Evolutionary conservation across 352 stramenopile species (phyloP).

Genomic region (Globisporangium iwayamae): DNA sequence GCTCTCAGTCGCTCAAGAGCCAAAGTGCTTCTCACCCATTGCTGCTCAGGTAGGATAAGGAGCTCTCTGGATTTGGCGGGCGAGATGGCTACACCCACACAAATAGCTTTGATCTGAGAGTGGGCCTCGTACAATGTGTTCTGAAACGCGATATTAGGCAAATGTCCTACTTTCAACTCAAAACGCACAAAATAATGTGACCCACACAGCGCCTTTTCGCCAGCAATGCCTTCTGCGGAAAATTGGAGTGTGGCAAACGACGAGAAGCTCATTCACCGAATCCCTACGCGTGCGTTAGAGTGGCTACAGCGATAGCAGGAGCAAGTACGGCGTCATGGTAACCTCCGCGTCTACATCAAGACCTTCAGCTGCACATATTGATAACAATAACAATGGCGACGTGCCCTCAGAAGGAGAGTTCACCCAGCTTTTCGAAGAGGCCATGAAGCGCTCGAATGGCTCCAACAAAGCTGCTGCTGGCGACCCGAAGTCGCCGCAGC

Average conservation of each 20-base stretch:
- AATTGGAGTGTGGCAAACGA: not conserved
- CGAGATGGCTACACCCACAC: constrained; percentile 1
- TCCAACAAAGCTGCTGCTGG: constrained; percentile 1
- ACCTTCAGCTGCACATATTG: not conserved
- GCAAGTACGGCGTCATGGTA: not conserved
- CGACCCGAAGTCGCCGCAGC: constrained; percentile 14
- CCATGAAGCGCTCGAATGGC: constrained; percentile 27
- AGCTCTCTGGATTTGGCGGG: not conserved
- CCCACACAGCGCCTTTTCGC: constrained; percentile 6
- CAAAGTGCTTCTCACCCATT: not conserved
- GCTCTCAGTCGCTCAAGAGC: not conserved
- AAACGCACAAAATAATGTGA: not conserved
- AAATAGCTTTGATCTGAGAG: not conserved
- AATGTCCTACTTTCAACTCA: not conserved
- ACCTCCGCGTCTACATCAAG: not conserved
- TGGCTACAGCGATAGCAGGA: not conserved
- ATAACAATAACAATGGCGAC: not conserved
- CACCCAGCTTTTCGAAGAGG: constrained; percentile 41
- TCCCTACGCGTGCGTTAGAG: not conserved
- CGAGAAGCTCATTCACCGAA: not conserved
- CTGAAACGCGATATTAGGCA: not conserved
- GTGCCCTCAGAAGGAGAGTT: constrained; percentile 39
- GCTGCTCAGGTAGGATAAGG: not conserved
- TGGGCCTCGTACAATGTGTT: not conserved
- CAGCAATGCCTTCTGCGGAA: not conserved